Percentiles rank a stretch among this genome's conserved stretches.
Evolutionary conservation across 176 grass and related monocot genomes (phyloP).

Genomic region (Triticum timopheevii): DNA sequence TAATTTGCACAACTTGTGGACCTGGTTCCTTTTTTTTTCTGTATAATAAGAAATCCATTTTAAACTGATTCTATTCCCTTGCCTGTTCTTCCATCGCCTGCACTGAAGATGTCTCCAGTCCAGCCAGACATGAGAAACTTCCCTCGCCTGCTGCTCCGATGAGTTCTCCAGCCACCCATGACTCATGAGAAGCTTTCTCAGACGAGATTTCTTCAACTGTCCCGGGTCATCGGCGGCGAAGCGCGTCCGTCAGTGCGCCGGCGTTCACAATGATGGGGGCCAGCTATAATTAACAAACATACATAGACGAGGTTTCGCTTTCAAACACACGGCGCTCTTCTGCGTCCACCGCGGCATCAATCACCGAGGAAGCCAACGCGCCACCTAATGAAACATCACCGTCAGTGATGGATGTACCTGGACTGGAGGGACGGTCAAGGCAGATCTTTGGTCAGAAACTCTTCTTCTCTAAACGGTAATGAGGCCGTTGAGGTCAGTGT

Average conservation of each 20-base stretch:
- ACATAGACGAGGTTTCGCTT: no score
- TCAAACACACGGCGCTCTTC: not conserved
- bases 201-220: not conserved
- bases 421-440: not conserved
- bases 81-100: not conserved
- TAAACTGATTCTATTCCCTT: not conserved
- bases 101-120: not conserved
- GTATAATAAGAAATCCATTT: no score
- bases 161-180: not conserved
- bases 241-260: constrained; percentile 12
- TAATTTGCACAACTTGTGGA: no score
- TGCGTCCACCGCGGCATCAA: not conserved
- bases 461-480: not conserved
- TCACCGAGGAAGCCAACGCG: constrained; percentile 15
- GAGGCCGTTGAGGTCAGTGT: constrained; percentile 14
- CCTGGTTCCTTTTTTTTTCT: no score
- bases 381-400: not conserved
- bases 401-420: not conserved
- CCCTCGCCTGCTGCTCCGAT: not conserved
- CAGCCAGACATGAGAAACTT: not conserved
- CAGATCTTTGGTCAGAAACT: constrained; percentile 7
- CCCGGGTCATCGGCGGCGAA: constrained; percentile 22
- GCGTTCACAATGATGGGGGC: constrained; percentile 18
- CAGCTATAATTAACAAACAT: not conserved
- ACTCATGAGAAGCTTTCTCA: not conserved